Evolutionary conservation across 2,329 filamentous ascomycete genomes (phyloP), one percentile per base, ranked within the genome.

Genomic region (Penicillium brasilianum): DNA sequence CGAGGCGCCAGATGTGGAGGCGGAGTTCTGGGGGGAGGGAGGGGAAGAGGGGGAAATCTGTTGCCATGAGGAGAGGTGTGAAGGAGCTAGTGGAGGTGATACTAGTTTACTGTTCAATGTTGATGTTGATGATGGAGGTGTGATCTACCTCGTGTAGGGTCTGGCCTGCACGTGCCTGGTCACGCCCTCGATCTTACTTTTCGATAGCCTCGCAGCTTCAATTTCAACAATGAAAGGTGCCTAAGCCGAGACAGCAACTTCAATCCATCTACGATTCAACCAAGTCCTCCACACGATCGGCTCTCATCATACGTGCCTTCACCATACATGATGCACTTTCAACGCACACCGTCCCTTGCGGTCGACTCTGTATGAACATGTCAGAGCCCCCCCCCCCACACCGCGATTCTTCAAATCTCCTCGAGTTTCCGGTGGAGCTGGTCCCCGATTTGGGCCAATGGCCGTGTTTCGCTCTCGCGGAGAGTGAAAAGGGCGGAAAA

Each of bases 301-400:
- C 18, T 22, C 2, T 34, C 46, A 20, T 50, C 46, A 18, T 49
- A n/a, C 30, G 8, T 16, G 28, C 18, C 8, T 18, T 10, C 28
- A 30, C 13, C 16, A 32, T 49, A 18, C 2, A 49, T 32, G n/a
- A 20, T 34, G 28, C 10, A 18, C 8, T 20, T 18, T 8, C 14
- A 22, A 11, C 18, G 46, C n/a, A 20, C 28, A 8, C n/a, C 28
- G 3, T 50, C 30, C 48, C 48, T 50, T 34, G 28, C 48, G 10
- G n/a, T 34, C 20, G 28, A n/a, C 28, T 34, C 28, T 18, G 4
- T 2, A 32, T 7, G n/a, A 14, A 30, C 28, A 18, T 32, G 14
- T 32, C 44, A 49, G 41, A 44, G 3, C 25, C 25, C 25, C 46
- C 46, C n/a, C 28, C 46, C 46, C 46, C 46, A 50, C 46, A 50